Evolutionary conservation across 192 early-diverging fungal species (phyloP).

Genomic region (Coemansia sp.): DNA sequence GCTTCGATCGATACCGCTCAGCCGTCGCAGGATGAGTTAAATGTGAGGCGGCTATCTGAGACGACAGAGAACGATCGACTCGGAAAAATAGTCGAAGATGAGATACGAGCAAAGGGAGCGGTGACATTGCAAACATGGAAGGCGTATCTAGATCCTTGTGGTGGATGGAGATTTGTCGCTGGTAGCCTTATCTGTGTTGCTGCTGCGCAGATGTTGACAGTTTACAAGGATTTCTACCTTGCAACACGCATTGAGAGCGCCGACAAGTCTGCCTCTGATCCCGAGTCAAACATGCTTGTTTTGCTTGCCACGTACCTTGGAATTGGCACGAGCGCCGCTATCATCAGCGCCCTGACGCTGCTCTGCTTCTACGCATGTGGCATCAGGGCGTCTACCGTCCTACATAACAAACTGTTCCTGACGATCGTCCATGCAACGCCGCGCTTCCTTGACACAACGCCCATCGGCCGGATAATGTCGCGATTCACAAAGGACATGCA

Average conservation of each 20-base stretch:
- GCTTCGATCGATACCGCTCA: slow-evolving; percentile 6
- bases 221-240: slow-evolving; percentile 62
- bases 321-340: slow-evolving; percentile 13
- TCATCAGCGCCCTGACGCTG: slow-evolving; percentile 14
- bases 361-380: slow-evolving; percentile 27
- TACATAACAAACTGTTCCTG: slow-evolving; percentile 63
- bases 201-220: slow-evolving; percentile 49
- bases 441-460: slow-evolving; percentile 83
- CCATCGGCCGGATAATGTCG: slow-evolving; percentile 79
- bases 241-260: slow-evolving; percentile 29
- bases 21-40: slow-evolving; percentile 27
- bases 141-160: slow-evolving; percentile 69
- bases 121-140: slow-evolving; percentile 74
- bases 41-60: background rate
- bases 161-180: slow-evolving; percentile 62
- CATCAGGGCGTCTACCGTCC: slow-evolving; percentile 43
- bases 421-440: slow-evolving; percentile 71
- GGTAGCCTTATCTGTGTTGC: slow-evolving; percentile 55
- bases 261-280: background rate
- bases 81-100: slow-evolving; percentile 73
- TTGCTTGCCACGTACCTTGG: slow-evolving; percentile 20
- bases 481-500: slow-evolving; percentile 82
- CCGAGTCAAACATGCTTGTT: background rate
- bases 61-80: slow-evolving; percentile 2
- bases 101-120: slow-evolving; percentile 73